Conservation (phyloP, 345 rosid genomes). For the rapeseed (Brassica napus) region Da-Ae NC_063446.1:13283501-13284000, state of each 20-base stretch:
- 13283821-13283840: background rate
- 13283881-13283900: background rate
- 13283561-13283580: slow-evolving; percentile 78
- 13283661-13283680: background rate
- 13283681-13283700: slow-evolving; percentile 46
- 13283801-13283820: slow-evolving; percentile 5
- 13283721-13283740: slow-evolving; percentile 63
- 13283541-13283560: background rate
- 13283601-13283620: slow-evolving; percentile 88
- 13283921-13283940: slow-evolving; percentile 48
- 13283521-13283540: background rate
- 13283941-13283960: slow-evolving; percentile 43
- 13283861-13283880: background rate
- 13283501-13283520: background rate
- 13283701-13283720: slow-evolving; percentile 62
- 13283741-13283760: slow-evolving; percentile 37
- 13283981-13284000: slow-evolving; percentile 29
- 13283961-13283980: slow-evolving; percentile 50
- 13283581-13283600: slow-evolving; percentile 78
- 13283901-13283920: background rate
- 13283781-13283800: background rate
- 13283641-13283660: background rate
- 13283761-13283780: background rate
- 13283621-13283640: slow-evolving; percentile 60
- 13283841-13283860: background rate